phyloP scores from a whole-genome alignment of 768 basidiomycete genomes.

The Gymnopilus dilepis region DNA sequence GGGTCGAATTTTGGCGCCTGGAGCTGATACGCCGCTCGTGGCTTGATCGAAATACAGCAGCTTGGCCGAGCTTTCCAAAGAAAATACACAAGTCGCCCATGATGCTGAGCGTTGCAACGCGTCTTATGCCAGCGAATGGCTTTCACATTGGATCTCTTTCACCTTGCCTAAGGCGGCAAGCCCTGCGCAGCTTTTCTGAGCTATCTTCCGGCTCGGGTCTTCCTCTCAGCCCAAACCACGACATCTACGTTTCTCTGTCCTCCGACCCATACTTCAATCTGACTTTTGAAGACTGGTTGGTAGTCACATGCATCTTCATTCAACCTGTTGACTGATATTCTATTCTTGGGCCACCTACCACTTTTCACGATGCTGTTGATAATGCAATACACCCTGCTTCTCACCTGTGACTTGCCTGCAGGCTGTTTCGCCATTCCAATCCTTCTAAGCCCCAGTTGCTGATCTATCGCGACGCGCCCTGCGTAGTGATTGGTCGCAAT shows the following conservation, averaged over 20 bases:
- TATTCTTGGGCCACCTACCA: conserved; percentile 5
- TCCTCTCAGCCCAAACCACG: conserved; percentile 15
- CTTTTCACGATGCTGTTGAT: not conserved
- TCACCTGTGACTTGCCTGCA: conserved; percentile 18
- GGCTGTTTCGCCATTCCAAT: conserved; percentile 74
- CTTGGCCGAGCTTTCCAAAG: conserved; percentile 4
- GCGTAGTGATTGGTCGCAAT: conserved; percentile 93
- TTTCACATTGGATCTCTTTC: conserved; percentile 14
- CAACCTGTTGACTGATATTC: not conserved
- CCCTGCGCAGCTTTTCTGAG: not conserved
- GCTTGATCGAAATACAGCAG: not conserved
- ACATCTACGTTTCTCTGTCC: conserved; percentile 32
- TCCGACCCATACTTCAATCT: conserved; percentile 34
- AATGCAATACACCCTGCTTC: not conserved
- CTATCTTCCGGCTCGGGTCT: not conserved
- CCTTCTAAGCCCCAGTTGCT: conserved; percentile 75
- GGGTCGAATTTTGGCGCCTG: not conserved
- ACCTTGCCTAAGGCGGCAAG: not conserved
- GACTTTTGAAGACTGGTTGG: conserved; percentile 32
- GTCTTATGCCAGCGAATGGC: not conserved
- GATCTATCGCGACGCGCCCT: conserved; percentile 86
- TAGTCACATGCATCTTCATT: conserved; percentile 8
- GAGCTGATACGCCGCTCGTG: not conserved
- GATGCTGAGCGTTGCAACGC: conserved; percentile 5
- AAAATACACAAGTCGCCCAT: not conserved